These are phyloP conservation scores for Chrysoporthe puriensis DNA, from an alignment of 2,329 filamentous ascomycete species.

Conservation along the genomic window DNA sequence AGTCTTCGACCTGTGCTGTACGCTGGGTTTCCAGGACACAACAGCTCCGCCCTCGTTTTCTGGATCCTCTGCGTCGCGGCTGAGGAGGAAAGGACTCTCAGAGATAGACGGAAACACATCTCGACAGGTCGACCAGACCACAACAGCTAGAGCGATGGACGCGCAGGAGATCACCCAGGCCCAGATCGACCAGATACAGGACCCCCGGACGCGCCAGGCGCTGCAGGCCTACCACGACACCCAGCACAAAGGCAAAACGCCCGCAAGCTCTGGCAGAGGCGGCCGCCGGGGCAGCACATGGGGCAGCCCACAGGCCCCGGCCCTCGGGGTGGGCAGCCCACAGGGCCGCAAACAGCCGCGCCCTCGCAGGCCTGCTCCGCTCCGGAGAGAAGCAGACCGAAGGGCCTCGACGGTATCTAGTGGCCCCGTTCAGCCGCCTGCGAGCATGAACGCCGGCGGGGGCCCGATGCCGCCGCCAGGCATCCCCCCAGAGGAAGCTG, in stretches of 20 bases:
- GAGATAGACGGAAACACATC: not conserved
- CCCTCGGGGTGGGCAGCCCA: not conserved
- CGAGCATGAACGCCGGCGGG: not conserved
- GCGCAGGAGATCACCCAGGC: not conserved
- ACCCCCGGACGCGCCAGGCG: not conserved
- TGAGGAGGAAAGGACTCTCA: not conserved
- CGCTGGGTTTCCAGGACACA: too few relatives aligned
- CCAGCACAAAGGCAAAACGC: not conserved
- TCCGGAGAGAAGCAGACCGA: not conserved
- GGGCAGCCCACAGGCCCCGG: not conserved
- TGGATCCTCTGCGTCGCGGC: not conserved
- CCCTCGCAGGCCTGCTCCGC: not conserved
- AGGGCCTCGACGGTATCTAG: not conserved
- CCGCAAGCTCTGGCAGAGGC: not conserved
- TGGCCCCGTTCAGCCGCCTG: not conserved
- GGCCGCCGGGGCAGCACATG: not conserved
- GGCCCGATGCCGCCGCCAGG: not conserved
- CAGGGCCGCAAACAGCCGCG: not conserved
- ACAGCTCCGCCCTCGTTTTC: not conserved
- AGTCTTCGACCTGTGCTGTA: not conserved
- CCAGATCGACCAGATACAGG: not conserved
- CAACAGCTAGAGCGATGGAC: not conserved
- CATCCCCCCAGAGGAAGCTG: too few relatives aligned
- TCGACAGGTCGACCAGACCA: not conserved
- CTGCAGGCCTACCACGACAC: not conserved